A percentile compares a stretch with the other conserved stretches of the same genome.
These are phyloP conservation scores for Cladophialophora carrionii DNA, from an alignment of 2,329 filamentous ascomycete genomes.

Conservation along the genomic window DNA sequence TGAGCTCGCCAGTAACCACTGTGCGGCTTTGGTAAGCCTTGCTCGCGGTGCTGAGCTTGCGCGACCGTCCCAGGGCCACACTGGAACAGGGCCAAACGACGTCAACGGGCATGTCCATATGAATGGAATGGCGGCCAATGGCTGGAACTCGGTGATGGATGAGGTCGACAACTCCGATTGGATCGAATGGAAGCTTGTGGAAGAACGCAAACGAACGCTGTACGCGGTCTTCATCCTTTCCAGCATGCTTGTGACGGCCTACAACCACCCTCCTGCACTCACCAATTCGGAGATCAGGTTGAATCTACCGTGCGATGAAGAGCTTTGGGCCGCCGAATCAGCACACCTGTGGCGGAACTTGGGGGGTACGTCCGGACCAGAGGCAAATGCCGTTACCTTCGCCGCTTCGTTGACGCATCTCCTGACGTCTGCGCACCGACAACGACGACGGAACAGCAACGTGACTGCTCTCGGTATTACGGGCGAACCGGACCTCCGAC, in stretches of 20 bases:
- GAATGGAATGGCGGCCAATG: conserved; percentile 51
- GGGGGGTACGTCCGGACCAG: conserved; percentile 70
- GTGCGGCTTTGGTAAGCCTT: conserved; percentile 85
- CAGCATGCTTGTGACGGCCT: conserved; percentile 85
- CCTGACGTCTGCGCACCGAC: conserved; percentile 73
- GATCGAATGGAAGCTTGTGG: conserved; percentile 83
- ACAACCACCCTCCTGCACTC: conserved; percentile 87
- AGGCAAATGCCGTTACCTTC: conserved; percentile 75
- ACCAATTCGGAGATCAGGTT: conserved; percentile 92
- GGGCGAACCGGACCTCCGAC: conserved; percentile 67
- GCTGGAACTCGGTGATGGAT: conserved; percentile 45
- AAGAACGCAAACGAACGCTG: conserved; percentile 90
- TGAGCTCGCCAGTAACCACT: conserved; percentile 91
- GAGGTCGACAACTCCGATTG: conserved; percentile 70
- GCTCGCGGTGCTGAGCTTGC: conserved; percentile 84
- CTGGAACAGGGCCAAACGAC: conserved; percentile 34
- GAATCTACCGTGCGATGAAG: conserved; percentile 89
- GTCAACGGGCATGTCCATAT: conserved; percentile 45
- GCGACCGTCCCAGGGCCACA: conserved; percentile 46
- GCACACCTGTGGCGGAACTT: conserved; percentile 78
- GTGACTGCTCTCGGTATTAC: conserved; percentile 39
- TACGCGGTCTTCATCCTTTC: conserved; percentile 91
- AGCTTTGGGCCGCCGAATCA: conserved; percentile 82
- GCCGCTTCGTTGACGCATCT: conserved; percentile 79
- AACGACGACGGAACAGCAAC: conserved; percentile 43